Evolutionary conservation across 768 basidiomycete species (phyloP), one percentile per base, ranked within the genome.

Genomic region (Lactarius akahatsu): DNA sequence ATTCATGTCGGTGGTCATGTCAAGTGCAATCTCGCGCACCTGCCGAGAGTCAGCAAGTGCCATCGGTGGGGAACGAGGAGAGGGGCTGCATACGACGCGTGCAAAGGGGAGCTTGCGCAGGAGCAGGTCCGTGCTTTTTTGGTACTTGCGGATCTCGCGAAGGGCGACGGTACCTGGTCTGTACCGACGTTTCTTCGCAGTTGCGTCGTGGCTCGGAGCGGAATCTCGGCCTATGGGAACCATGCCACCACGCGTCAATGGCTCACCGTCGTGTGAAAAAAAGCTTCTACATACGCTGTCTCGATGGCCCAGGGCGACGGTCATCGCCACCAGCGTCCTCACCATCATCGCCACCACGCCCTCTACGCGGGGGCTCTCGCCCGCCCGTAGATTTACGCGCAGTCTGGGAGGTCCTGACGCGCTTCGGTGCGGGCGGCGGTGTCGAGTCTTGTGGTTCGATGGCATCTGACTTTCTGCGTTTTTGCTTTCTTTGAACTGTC

Each of bases 11-110:
- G 93, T 94, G 69, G 85, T 87, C 90, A 96, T 90, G 74, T 96
- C 92, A 73, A 87, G 73, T 6, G 97, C 92, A 60, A 99, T 94
- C 78, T 99, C 97, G 68, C 96, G 89, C 61, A 99, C 95, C 96
- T 97, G 72, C 36, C 18, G 5, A 5, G 59, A 45, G 45, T 61
- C 43, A 58, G 36, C 47, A 7, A 18, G 47, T 40, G 41, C 57
- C 45, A 2, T 45, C 11, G 36, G 36, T 16, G 40, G 47, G 16
- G 43, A 15, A n/a, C 4, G 57, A 61, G 26, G 45, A 50, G 13
- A 57, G 45, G 36, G 59, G 28, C 23, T 30, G 84, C 91, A 73
- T 72, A 97, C 95, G 72, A 97, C 80, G 71, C 95, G 91, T 57
- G 93, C 91, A 75, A 98, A 98, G 0, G 95, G 95, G 52, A 97